Conservation (phyloP, 1,284 basidiomycete genomes). For the Xanthoconium separans region DNA sequence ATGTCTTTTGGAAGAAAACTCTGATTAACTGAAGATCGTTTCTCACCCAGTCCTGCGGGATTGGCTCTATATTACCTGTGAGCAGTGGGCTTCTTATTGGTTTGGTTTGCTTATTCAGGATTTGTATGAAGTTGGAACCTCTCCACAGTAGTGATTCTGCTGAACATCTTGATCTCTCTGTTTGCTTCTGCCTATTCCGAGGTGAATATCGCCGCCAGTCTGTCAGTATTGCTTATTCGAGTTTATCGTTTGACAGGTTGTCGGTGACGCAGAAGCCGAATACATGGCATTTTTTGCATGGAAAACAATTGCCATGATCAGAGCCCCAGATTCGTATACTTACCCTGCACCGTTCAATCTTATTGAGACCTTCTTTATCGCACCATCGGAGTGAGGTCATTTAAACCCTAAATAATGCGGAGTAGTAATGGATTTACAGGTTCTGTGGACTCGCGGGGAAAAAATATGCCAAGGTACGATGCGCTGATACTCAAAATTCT, state of each 20-base stretch:
- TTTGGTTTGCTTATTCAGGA: slow-evolving; percentile 8
- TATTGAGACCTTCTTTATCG: slow-evolving; percentile 77
- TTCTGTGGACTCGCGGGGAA: slow-evolving; percentile 44
- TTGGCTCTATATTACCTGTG: slow-evolving; percentile 81
- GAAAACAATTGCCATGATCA: slow-evolving; percentile 80
- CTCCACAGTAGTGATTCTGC: slow-evolving; percentile 80
- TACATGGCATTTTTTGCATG: slow-evolving; percentile 87
- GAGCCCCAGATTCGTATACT: slow-evolving; percentile 79
- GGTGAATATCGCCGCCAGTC: slow-evolving; percentile 46
- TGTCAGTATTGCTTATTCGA: background rate
- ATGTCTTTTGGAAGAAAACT: slow-evolving; percentile 2
- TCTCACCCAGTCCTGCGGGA: slow-evolving; percentile 56
- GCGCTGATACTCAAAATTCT: slow-evolving; percentile 3
- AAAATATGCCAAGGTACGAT: slow-evolving; percentile 55
- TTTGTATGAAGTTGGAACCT: slow-evolving; percentile 71
- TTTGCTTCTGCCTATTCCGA: slow-evolving; percentile 90
- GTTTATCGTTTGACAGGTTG: slow-evolving; percentile 38
- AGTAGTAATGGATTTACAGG: slow-evolving; percentile 36
- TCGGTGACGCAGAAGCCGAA: slow-evolving; percentile 70
- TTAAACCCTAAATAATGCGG: background rate
- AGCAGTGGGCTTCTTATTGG: slow-evolving; percentile 23
- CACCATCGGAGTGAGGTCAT: slow-evolving; percentile 76
- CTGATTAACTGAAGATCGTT: slow-evolving; percentile 12
- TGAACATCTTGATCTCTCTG: slow-evolving; percentile 94
- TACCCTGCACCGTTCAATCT: slow-evolving; percentile 85